Base-by-base conservation (phyloP, 495 filamentous ascomycete genomes). In the Trichoderma virens region DNA sequence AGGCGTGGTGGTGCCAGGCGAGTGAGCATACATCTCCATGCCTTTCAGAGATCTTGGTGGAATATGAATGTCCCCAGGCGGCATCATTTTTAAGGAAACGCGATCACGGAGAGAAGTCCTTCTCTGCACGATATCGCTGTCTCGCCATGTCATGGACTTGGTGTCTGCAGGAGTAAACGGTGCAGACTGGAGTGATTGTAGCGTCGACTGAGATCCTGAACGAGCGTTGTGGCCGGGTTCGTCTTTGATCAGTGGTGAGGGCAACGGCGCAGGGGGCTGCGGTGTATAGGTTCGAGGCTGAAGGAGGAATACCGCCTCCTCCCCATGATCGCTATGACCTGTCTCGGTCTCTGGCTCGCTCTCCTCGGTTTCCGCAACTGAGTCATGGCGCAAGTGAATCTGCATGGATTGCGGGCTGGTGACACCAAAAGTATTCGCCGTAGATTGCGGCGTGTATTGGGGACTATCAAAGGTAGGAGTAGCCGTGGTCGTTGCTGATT, bases 261-360 rank as follows among this genome's bases (percentile, higher is more conserved):
- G 78, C 28, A 79, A 67, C 16, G 78, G 78, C 18, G 74, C 75
- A 7, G 81, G 78, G 7, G 78, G 78, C 35, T 77, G 74, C 0
- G 82, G 82, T 9, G 78, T 83, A 67, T 83, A 85, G 0, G 80
- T 83, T 61, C 76, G 75, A 14, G 82, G 82, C 62, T 82, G 79
- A 39, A 84, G 67, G 20, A 83, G 75, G 65, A 76, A 82, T 16
- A 82, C 64, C 0, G 73, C 69, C 14, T 72, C 43, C 66, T 62
- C 7, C 60, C 65, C 38, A 66, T 60, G 64, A 62, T 64, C 38
- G 41, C 54, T 32, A 8, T 30, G 51, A 27, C 11, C 23, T 30
- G 51, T 30, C 51, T 47, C 43, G 3, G 43, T 47, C 20, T 47
- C 43, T n/a, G 18, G 43, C 1, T 71, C 67, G 7, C 59, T 60